A percentile compares a stretch with the other conserved stretches of the same genome.
phyloP scores from a whole-genome alignment of 495 filamentous ascomycete species.

The Cercophora newfieldiana region DNA sequence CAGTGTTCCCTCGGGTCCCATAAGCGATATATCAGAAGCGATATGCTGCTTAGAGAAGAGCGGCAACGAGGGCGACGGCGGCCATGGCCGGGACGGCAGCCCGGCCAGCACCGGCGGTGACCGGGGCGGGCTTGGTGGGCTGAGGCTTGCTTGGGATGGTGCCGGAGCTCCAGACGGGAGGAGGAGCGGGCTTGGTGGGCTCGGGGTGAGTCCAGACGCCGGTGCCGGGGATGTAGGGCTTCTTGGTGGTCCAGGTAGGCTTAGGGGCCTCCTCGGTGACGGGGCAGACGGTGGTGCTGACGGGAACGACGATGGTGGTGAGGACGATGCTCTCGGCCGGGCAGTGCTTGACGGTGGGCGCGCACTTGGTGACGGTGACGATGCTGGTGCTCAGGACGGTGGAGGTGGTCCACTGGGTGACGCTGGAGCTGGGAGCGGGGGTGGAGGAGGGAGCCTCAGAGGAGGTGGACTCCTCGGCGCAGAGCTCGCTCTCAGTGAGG shows the following conservation, averaged over 20 bases:
- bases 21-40: not conserved
- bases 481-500: constrained; percentile 30
- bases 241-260: not conserved
- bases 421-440: constrained; percentile 8
- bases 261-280: constrained; percentile 37
- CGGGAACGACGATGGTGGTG: constrained; percentile 53
- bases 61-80: constrained; percentile 24
- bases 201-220: not conserved
- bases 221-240: not conserved
- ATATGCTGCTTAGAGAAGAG: constrained; percentile 22
- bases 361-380: constrained; percentile 59
- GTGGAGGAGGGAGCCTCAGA: not conserved
- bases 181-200: not conserved
- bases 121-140: constrained; percentile 15
- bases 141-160: constrained; percentile 1
- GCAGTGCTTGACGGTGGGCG: constrained; percentile 56
- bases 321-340: constrained; percentile 52
- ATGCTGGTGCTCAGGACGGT: constrained; percentile 60
- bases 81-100: constrained; percentile 22
- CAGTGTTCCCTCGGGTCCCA: not conserved
- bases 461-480: constrained; percentile 4
- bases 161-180: not conserved
- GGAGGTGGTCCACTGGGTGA: constrained; percentile 47
- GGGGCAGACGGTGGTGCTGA: constrained; percentile 62
- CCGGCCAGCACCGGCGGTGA: constrained; percentile 29